Evolutionary conservation across 1,139 yeast genomes (phyloP).

Genomic region (Candida pseudoviswanathii): DNA sequence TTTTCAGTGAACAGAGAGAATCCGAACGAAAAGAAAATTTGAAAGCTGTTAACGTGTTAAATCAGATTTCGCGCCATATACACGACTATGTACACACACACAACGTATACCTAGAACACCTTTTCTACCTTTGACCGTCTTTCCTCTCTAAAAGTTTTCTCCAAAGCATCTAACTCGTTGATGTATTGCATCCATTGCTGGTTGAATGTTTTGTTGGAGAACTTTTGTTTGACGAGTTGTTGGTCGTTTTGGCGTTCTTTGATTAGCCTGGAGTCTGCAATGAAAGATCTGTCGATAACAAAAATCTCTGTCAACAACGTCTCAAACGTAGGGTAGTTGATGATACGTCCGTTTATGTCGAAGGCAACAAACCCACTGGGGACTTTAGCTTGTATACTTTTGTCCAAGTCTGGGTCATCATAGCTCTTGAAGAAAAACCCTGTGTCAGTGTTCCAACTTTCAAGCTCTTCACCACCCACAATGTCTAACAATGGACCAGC

Average conservation of each 20-base stretch:
- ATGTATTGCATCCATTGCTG: constrained; percentile 57
- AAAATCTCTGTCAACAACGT: constrained; percentile 41
- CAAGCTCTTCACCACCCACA: constrained; percentile 35
- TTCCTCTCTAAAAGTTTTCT: constrained; percentile 38
- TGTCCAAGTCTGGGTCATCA: constrained; percentile 65
- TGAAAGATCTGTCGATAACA: constrained; percentile 39
- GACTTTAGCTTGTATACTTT: constrained; percentile 19
- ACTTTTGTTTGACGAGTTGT: constrained; percentile 55
- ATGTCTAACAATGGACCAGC: constrained; percentile 92
- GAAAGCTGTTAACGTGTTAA: constrained; percentile 9
- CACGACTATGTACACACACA: constrained; percentile 9
- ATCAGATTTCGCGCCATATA: constrained; percentile 1
- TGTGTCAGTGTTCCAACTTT: constrained; percentile 44
- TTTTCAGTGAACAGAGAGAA: constrained; percentile 8
- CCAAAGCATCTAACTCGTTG: constrained; percentile 38
- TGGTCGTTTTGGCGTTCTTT: constrained; percentile 55
- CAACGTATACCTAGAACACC: constrained; percentile 30
- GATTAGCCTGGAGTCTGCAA: constrained; percentile 31
- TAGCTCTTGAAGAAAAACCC: constrained; percentile 73
- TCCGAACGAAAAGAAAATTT: constrained; percentile 1
- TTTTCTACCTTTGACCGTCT: constrained; percentile 40
- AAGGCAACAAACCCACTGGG: constrained; percentile 20
- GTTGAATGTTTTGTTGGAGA: constrained; percentile 69
- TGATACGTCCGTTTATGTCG: constrained; percentile 17
- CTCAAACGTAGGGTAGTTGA: constrained; percentile 43